Evolutionary conservation across 1,139 yeast genomes (phyloP), one percentile per base, ranked within the genome.

Genomic region (Petasospora rhodanensis): DNA sequence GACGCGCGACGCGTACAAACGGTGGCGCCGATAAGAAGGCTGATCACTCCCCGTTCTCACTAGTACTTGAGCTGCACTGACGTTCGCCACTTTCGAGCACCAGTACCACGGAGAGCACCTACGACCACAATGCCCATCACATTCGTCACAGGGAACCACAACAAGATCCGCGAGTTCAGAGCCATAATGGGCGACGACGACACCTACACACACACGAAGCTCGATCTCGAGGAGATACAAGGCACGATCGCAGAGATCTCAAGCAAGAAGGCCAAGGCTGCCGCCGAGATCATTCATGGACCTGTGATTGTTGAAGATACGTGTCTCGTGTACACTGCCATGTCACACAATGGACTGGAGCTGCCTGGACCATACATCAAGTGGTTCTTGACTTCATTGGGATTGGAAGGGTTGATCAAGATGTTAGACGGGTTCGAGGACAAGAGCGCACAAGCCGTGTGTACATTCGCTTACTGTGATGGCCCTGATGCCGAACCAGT

Each of bases 231-330:
- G 37, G 99, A 93, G 61, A 61, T 91, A 31, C 99, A 93, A 62
- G 98, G 96, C 21, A 64, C 91, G 14, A 73, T 87, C 32, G 81
- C 80, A 31, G 82, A 83, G 38, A 91, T 93, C 22, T 83, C 96
- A 0, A 70, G 65, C 30, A 85, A 79, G 52, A 93, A 93, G 59
- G 89, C 95, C 35, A 60, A 66, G 46, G 66, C 76, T 23, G 99
- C 98, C 2, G 91, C 95, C 3, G 55, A 60, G 11, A 50, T 68
- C 4, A 45, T 73, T 6, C 51, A 58, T 6, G 89, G 87, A 0
- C 93, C 97, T 0, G 96, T 86, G 1, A 66, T 93, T 36, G 96
- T 89, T 3, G 99, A 93, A 55, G 99, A 93, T 53, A 93, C 98
- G 0, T 89, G 95, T 34, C 70, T 93, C 31, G 86, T 82, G 8